Evolutionary conservation across 768 basidiomycete species (phyloP), one percentile per base, ranked within the genome.

Genomic region (Rhodotorula babjevae): DNA sequence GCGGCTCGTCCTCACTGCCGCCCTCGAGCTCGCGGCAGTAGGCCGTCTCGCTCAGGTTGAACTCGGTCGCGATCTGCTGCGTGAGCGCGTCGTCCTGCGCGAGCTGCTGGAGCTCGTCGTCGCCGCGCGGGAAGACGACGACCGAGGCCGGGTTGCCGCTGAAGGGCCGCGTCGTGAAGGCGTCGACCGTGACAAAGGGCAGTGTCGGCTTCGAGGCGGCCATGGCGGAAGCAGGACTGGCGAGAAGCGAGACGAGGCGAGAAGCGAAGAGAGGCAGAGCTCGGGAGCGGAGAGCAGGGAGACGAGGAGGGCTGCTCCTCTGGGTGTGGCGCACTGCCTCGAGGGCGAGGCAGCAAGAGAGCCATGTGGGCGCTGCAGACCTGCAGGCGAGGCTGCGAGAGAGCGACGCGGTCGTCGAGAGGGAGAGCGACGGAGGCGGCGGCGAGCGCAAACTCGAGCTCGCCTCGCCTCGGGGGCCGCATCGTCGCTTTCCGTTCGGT

Each of bases 121-220:
- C 9, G 47, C 46, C 12, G 15, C 70, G 29, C 33, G 29, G 25
- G 40, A 82, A 67, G 62, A 80, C 42, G 29, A 82, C 71, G 49
- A 82, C 79, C 19, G 77, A 78, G 10, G 82, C 82, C 7, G 80
- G 79, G 74, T 82, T 82, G 46, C 82, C 82, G 9, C 63, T 46
- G 64, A 77, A 81, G 29, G 77, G 65, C 11, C 49, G 14, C 16
- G 69, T 58, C 25, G 82, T 80, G 77, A 82, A 82, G 10, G 82
- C 81, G 69, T 82, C 81, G 44, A 80, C 77, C 25, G 68, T 76
- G 42, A 47, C 65, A 68, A 72, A 78, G 19, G 62, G 47, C 10
- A 74, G 64, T 7, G 31, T 42, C 40, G 27, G 50, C 11, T 21
- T 25, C 25, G 50, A 25, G 2, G 23, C 19, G 23, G 50, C 6